phyloP scores from a whole-genome alignment of 352 stramenopile genomes.

The Thraustochytrium striatum region DNA sequence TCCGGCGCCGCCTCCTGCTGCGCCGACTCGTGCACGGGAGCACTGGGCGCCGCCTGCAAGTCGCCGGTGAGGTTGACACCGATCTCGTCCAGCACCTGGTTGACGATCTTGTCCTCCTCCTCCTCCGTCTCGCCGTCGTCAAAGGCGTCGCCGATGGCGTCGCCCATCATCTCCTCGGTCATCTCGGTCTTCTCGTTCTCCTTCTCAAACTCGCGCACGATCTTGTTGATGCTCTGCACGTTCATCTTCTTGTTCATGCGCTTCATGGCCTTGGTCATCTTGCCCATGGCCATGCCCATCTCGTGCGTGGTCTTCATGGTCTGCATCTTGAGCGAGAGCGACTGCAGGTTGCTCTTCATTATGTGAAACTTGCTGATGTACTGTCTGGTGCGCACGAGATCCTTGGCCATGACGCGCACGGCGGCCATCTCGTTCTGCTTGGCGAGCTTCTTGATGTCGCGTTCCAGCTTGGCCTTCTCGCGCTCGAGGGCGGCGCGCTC shows the following conservation, averaged over 20 bases:
- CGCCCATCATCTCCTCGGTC: slow-evolving; percentile 94
- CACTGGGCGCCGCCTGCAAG: slow-evolving; percentile 65
- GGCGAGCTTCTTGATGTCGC: slow-evolving; percentile 96
- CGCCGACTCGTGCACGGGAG: not conserved
- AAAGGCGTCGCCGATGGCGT: slow-evolving; percentile 94
- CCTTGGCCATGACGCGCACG: slow-evolving; percentile 95
- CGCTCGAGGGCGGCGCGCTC: slow-evolving; percentile 83
- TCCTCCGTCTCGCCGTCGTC: slow-evolving; percentile 70
- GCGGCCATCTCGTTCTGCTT: slow-evolving; percentile 89
- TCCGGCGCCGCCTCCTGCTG: not conserved
- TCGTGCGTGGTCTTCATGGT: slow-evolving; percentile 93
- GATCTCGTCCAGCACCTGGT: slow-evolving; percentile 76
- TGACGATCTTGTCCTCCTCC: slow-evolving; percentile 77
- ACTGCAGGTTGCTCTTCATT: slow-evolving; percentile 92
- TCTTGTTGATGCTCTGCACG: slow-evolving; percentile 89
- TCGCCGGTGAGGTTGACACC: slow-evolving; percentile 74
- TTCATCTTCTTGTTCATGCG: slow-evolving; percentile 79
- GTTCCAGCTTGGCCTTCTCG: slow-evolving; percentile 88
- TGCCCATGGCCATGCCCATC: slow-evolving; percentile 91
- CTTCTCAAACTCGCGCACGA: slow-evolving; percentile 96
- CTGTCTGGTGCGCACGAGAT: slow-evolving; percentile 88
- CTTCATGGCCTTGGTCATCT: slow-evolving; percentile 69
- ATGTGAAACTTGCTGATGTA: slow-evolving; percentile 97
- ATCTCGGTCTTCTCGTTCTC: slow-evolving; percentile 96
- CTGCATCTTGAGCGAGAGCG: slow-evolving; percentile 84